Base-by-base conservation (phyloP, 2,329 filamentous ascomycete genomes). In the Boeremia lycopersici region DNA sequence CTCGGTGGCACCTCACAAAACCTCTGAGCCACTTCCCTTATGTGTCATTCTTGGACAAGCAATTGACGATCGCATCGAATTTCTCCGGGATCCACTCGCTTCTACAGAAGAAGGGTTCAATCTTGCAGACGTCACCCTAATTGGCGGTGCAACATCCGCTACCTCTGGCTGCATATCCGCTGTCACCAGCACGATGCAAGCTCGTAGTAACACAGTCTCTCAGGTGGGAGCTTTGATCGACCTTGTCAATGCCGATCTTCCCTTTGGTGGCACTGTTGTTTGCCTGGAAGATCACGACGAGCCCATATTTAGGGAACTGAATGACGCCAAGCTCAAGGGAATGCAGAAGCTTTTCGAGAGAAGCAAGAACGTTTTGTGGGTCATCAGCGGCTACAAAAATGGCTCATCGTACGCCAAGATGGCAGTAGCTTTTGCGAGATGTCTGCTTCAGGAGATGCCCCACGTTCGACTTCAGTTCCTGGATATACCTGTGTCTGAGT, bases 371-470 rank as follows among this genome's bases (percentile, higher is more conserved):
- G 29, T 59, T 3, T 25, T 65, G 11, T 64, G 63, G 61, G 35
- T 64, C 6, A 64, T 57, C 10, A 15, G 25, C 3, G 57, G 57
- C 11, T 34, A 48, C 19, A 40, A 50, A 10, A 25, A 13, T 1
- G 40, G 53, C 6, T 15, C 38, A 23, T 54, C 62, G 12, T 54
- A 57, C 40, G 33, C 31, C 2, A 59, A 48, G 19, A 63, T 63
- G 53, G 31, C 41, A 1, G 53, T 61, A 7, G 57, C 56, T 0
- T 47, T 64, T 15, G 41, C 33, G 2, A 36, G 60, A 11, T 43
- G 41, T 9, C 15, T 57, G 6, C 11, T 39, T 2, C 35, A 35
- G 6, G 61, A 64, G 33, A 43, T 42, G 33, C 12, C 31, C 1
- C 34, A 59, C 29, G n/a, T 62, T 4, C 30, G 42, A 2, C 25